phyloP scores from a whole-genome alignment of 352 stramenopile genomes.

The Globisporangium lucens region DNA sequence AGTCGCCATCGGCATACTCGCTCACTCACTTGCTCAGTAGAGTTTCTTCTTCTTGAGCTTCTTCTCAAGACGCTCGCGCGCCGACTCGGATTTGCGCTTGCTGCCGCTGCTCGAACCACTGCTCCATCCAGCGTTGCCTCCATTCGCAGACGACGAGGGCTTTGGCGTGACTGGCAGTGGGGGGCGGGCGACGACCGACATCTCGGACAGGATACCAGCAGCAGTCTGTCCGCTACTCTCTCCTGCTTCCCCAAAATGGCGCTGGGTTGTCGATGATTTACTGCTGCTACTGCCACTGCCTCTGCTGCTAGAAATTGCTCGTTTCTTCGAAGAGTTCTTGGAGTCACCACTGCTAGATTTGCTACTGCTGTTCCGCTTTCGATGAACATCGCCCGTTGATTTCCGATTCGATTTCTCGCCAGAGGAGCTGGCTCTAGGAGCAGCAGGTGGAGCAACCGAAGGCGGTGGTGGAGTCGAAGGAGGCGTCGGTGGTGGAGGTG shows the following conservation, averaged over 20 bases:
- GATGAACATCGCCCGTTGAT: conserved; percentile 6
- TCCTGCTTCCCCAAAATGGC: conserved; percentile 14
- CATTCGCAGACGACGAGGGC: conserved; percentile 4
- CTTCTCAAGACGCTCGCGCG: conserved; percentile 69
- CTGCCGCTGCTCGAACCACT: conserved; percentile 25
- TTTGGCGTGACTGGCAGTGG: conserved; percentile 36
- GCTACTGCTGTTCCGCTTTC: conserved; percentile 8
- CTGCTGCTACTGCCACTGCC: background rate
- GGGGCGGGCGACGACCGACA: conserved; percentile 35
- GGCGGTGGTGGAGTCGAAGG: conserved; percentile 16
- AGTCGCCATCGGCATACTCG: too few species aligned
- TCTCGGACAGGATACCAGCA: conserved; percentile 20
- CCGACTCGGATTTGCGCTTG: conserved; percentile 63
- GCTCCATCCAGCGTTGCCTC: conserved; percentile 4
- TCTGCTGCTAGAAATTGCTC: conserved; percentile 4
- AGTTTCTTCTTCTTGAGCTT: conserved; percentile 79
- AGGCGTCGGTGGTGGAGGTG: conserved; percentile 16
- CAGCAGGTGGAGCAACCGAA: conserved; percentile 3
- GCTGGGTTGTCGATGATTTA: background rate
- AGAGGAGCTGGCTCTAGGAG: background rate
- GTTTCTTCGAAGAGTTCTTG: conserved; percentile 18
- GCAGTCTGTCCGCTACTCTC: conserved; percentile 24
- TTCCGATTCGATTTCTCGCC: conserved; percentile 4
- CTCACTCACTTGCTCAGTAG: conserved; percentile 20
- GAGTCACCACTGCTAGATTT: conserved; percentile 14